Evolutionary conservation across 2,329 filamentous ascomycete genomes (phyloP).

Genomic region (Myriangium duriaei): DNA sequence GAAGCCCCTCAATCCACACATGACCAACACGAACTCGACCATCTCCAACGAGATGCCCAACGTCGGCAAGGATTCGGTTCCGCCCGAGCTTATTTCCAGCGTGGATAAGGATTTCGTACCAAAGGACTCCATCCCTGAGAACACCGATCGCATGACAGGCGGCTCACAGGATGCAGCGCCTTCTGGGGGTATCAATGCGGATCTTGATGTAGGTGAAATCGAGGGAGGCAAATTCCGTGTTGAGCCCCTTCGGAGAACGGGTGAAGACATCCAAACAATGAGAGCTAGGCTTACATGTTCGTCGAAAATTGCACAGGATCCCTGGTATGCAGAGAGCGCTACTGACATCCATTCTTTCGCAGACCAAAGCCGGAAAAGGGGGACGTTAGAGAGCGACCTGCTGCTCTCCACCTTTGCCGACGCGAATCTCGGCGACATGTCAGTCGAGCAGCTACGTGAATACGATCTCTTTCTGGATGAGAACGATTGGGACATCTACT

Average conservation of each 20-base stretch:
- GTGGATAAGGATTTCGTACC: conserved; percentile 44
- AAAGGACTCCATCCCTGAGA: conserved; percentile 48
- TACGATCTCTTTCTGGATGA: conserved; percentile 48
- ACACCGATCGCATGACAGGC: conserved; percentile 53
- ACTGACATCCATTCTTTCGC: conserved; percentile 16
- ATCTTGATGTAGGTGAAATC: conserved; percentile 75
- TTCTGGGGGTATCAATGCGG: conserved; percentile 39
- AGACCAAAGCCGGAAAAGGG: conserved; percentile 96
- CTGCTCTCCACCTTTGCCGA: conserved; percentile 92
- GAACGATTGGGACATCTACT: conserved; percentile 99
- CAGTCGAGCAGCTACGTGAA: conserved; percentile 30
- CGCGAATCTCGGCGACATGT: conserved; percentile 63
- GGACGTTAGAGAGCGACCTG: conserved; percentile 89
- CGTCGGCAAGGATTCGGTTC: conserved; percentile 43
- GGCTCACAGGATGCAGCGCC: conserved; percentile 44
- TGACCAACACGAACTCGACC: conserved; percentile 53
- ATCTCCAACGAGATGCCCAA: conserved; percentile 51
- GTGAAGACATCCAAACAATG: conserved; percentile 77
- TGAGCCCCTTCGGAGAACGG: conserved; percentile 72
- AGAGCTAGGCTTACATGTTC: conserved; percentile 69
- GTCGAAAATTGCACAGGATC: conserved; percentile 19
- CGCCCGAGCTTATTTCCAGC: conserved; percentile 48
- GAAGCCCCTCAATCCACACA: conserved; percentile 47
- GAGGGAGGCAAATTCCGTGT: conserved; percentile 77
- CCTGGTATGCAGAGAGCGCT: conserved; percentile 3